Conservation (phyloP, 257 asterid genomes). For the Solanum pimpinellifolium region DNA sequence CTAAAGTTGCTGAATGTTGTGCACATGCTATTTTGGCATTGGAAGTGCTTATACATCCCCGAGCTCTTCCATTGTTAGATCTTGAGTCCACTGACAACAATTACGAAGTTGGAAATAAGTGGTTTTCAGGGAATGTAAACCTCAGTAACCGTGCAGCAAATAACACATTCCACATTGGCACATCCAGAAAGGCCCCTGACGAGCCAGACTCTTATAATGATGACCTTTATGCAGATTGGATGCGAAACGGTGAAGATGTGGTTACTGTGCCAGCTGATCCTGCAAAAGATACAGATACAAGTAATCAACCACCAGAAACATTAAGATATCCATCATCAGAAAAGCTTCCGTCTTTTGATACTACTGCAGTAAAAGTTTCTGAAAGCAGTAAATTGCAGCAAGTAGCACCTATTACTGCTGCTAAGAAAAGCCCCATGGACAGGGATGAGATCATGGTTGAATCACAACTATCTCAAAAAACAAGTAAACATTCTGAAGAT, state of each 20-base stretch:
- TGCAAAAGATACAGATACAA: constrained; percentile 1
- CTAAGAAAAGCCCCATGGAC: constrained; percentile 1
- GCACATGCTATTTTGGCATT: constrained; percentile 54
- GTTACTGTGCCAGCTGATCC: constrained; percentile 20
- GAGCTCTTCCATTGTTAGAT: constrained; percentile 49
- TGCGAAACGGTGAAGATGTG: constrained; percentile 22
- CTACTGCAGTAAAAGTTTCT: not conserved
- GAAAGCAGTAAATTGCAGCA: not conserved
- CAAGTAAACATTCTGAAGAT: not conserved
- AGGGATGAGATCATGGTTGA: constrained; percentile 29
- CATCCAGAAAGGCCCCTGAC: constrained; percentile 8
- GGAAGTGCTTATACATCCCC: constrained; percentile 72
- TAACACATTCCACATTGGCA: constrained; percentile 12
- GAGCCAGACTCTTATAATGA: constrained; percentile 45
- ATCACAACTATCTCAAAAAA: constrained; percentile 5
- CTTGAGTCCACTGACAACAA: constrained; percentile 6
- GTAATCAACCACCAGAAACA: constrained; percentile 7
- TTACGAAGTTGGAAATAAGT: constrained; percentile 13
- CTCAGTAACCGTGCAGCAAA: constrained; percentile 9
- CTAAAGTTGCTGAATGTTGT: constrained; percentile 47
- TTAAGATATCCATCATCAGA: not conserved
- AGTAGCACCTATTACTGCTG: constrained; percentile 4
- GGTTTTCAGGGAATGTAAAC: constrained; percentile 10
- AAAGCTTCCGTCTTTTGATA: constrained; percentile 5
- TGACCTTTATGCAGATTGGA: constrained; percentile 48